A percentile compares a stretch with the other conserved stretches of the same genome.
Conservation (phyloP, 1,284 basidiomycete species). For the Bondarzewia mesenterica region DNA sequence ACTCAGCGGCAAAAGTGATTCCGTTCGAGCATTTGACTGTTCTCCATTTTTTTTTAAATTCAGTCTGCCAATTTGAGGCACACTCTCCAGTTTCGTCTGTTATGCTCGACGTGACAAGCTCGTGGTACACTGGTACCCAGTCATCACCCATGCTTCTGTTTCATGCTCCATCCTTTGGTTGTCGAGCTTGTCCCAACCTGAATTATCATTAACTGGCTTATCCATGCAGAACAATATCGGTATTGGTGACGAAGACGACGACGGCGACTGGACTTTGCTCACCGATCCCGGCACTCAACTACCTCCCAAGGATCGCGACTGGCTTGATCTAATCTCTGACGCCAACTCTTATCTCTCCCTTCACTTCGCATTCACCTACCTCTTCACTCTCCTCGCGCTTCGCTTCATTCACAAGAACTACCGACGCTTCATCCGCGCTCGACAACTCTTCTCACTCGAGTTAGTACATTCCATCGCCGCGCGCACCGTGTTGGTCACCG, state of each 20-base stretch:
- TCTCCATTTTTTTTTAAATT: no score
- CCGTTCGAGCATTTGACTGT: no score
- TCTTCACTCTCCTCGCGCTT: constrained; percentile 84
- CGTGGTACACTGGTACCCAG: no score
- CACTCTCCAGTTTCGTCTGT: no score
- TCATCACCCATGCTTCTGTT: no score
- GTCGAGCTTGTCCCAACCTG: no score
- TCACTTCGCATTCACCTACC: constrained; percentile 89
- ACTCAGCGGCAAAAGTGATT: no score
- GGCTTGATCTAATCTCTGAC: constrained; percentile 81
- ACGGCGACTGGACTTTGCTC: constrained; percentile 26
- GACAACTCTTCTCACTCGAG: constrained; percentile 90
- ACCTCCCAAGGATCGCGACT: constrained; percentile 38
- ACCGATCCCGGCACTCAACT: constrained; percentile 23
- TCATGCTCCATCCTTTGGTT: constrained; percentile 13
- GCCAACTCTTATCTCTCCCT: constrained; percentile 80
- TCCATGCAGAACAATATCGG: constrained; percentile 71
- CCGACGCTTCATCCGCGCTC: constrained; percentile 80
- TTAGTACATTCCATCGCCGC: constrained; percentile 92
- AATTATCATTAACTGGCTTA: no score
- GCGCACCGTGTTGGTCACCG: constrained; percentile 84
- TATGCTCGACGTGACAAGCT: no score
- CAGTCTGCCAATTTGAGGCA: no score
- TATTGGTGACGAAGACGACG: constrained; percentile 50
- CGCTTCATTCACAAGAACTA: constrained; percentile 88